These are phyloP conservation scores for Cytauxzoon felis DNA, from an alignment of 169 alveolate species.

Conservation along the genomic window DNA sequence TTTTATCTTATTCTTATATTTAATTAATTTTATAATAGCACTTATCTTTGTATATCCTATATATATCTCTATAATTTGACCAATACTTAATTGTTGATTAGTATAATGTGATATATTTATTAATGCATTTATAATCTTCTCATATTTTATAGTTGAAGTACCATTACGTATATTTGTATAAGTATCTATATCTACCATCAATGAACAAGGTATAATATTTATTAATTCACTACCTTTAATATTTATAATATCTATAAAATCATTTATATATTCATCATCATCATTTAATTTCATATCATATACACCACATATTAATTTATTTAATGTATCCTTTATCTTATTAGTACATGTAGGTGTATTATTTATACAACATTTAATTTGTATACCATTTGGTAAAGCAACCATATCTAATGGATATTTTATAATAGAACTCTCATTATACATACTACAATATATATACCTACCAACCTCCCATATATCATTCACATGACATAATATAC, in stretches of 20 bases:
- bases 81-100: slow-evolving; percentile 31
- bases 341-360: not conserved
- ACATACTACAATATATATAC: slow-evolving; percentile 37
- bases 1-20: slow-evolving; percentile 26
- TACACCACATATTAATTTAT: not conserved
- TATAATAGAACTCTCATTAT: slow-evolving; percentile 17
- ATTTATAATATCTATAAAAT: slow-evolving; percentile 40
- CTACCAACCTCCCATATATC: slow-evolving; percentile 57
- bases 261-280: not conserved
- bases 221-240: slow-evolving; percentile 37
- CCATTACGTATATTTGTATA: slow-evolving; percentile 1
- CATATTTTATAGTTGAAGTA: slow-evolving; percentile 5
- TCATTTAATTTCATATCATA: not conserved
- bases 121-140: not conserved
- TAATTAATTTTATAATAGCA: not conserved
- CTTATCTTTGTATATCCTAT: slow-evolving; percentile 43
- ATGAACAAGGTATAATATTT: slow-evolving; percentile 14
- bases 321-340: not conserved
- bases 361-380: slow-evolving; percentile 22
- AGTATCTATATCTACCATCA: slow-evolving; percentile 35
- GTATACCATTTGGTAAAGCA: slow-evolving; percentile 26
- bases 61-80: slow-evolving; percentile 24
- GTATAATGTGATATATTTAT: slow-evolving; percentile 7
- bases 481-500: slow-evolving; percentile 35
- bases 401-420: slow-evolving; percentile 40